phyloP scores from a whole-genome alignment of 306 rosid genomes.

The Geum urbanum region DNA sequence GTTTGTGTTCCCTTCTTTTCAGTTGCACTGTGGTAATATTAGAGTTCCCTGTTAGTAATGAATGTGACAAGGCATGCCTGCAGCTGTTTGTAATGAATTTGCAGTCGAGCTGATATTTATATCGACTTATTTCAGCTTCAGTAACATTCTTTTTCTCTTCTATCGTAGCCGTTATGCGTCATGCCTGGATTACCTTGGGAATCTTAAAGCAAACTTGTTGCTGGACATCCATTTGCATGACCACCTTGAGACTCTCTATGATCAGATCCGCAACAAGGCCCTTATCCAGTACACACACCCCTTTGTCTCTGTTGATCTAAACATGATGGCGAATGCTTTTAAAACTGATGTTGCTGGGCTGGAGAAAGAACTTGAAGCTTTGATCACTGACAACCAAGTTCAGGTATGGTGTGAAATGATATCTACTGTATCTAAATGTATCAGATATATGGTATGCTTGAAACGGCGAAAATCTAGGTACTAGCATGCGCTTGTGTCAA shows the following conservation, averaged over 20 bases:
- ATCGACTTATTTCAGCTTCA: background rate
- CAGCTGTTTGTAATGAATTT: background rate
- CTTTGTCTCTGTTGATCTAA: constrained; percentile 84
- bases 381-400: constrained; percentile 88
- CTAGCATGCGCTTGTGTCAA: background rate
- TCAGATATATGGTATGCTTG: background rate
- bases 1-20: background rate
- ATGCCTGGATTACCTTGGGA: constrained; percentile 91
- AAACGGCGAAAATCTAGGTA: constrained; percentile 6
- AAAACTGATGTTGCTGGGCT: constrained; percentile 84
- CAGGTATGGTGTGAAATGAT: constrained; percentile 55
- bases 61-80: background rate
- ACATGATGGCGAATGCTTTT: constrained; percentile 96
- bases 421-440: background rate
- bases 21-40: background rate
- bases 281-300: constrained; percentile 94
- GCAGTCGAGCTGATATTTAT: background rate
- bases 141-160: constrained; percentile 8
- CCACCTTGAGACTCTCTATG: constrained; percentile 88
- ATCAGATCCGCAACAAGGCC: constrained; percentile 93
- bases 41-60: background rate
- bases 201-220: constrained; percentile 75
- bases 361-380: constrained; percentile 95
- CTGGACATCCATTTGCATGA: constrained; percentile 93
- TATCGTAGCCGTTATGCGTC: constrained; percentile 89